These are phyloP conservation scores for Solanum hybrid DNA, from an alignment of 305 asterid genomes.

Conservation along the genomic window DNA sequence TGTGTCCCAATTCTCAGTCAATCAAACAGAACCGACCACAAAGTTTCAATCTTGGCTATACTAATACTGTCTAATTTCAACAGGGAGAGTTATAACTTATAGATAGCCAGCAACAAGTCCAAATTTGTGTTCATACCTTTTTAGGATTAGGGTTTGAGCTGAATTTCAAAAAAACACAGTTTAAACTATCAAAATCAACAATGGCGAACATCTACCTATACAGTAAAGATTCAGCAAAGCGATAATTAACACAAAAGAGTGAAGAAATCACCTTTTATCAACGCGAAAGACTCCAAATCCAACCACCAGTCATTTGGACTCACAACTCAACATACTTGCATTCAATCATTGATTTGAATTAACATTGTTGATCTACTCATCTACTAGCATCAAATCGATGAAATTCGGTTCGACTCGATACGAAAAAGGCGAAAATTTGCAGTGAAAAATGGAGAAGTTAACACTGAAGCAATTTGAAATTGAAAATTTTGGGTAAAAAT, in stretches of 20 bases:
- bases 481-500: not conserved
- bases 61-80: not conserved
- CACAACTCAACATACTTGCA: not conserved
- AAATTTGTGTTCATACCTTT: not conserved
- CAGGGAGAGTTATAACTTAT: not conserved
- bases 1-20: not conserved
- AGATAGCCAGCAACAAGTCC: not conserved
- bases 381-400: not conserved
- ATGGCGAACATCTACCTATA: not conserved
- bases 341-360: not conserved
- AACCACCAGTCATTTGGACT: not conserved
- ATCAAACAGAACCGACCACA: not conserved
- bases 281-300: not conserved
- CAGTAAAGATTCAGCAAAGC: not conserved
- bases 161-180: not conserved
- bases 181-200: not conserved
- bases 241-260: not conserved
- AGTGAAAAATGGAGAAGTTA: not conserved
- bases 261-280: not conserved
- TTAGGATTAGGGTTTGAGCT: not conserved
- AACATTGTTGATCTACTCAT: not conserved
- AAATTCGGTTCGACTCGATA: not conserved
- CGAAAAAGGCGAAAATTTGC: not conserved
- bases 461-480: not conserved
- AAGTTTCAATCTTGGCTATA: not conserved